phyloP scores from a whole-genome alignment of 2,329 filamentous ascomycete species.

The Clarireedia hainanense region DNA sequence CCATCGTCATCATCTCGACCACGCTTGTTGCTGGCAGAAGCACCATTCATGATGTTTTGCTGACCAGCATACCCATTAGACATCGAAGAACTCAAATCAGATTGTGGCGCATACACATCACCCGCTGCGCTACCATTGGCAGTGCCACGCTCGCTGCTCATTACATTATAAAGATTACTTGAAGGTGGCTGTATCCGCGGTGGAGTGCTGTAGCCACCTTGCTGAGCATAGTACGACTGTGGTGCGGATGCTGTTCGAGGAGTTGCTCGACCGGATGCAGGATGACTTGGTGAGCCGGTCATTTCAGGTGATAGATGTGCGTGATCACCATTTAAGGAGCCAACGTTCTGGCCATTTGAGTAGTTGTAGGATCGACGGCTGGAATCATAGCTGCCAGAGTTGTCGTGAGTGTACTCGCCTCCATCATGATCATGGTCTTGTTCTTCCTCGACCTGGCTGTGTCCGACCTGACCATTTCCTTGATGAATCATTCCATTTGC shows the following conservation, averaged over 20 bases:
- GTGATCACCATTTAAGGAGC: constrained; percentile 62
- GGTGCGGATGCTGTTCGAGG: constrained; percentile 68
- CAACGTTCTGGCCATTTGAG: constrained; percentile 55
- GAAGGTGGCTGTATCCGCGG: constrained; percentile 62
- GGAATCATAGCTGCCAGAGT: constrained; percentile 60
- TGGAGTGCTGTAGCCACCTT: constrained; percentile 63
- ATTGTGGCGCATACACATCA: constrained; percentile 64
- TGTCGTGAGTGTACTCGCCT: constrained; percentile 80
- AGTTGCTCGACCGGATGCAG: constrained; percentile 77
- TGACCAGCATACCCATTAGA: constrained; percentile 58
- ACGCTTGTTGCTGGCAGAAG: constrained; percentile 35
- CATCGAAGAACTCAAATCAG: constrained; percentile 48
- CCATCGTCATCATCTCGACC: constrained; percentile 39
- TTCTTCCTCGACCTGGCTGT: constrained; percentile 54
- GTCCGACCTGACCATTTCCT: constrained; percentile 45
- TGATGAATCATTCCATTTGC: constrained; percentile 61
- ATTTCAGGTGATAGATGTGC: constrained; percentile 74
- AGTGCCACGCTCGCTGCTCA: constrained; percentile 67
- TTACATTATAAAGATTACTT: constrained; percentile 82
- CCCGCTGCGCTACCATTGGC: constrained; percentile 57
- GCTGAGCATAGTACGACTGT: constrained; percentile 64
- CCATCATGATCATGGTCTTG: constrained; percentile 67
- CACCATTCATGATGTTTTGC: constrained; percentile 58
- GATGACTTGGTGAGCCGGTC: constrained; percentile 71
- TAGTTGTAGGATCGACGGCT: constrained; percentile 73